phyloP scores from a whole-genome alignment of 1,284 basidiomycete genomes.

The Ustilago hordei region DNA sequence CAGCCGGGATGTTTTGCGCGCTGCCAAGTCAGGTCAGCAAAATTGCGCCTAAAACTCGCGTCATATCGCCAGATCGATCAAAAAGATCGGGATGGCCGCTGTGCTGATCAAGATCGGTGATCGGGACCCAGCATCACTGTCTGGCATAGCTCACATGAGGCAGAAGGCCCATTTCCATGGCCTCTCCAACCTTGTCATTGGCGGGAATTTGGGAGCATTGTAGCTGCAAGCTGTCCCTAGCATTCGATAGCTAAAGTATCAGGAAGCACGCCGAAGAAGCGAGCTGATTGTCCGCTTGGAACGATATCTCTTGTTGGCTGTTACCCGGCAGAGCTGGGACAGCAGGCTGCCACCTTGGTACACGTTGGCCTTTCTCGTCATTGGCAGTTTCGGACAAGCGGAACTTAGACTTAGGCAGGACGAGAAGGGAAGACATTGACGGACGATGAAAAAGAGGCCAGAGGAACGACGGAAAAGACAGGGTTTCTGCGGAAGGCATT shows the following conservation, averaged over 20 bases:
- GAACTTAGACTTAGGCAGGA: not conserved
- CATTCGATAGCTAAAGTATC: too few relatives aligned
- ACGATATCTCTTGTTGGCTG: too few relatives aligned
- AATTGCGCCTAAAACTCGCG: not conserved
- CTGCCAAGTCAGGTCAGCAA: constrained; percentile 23
- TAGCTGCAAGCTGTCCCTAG: too few relatives aligned
- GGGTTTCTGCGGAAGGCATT: constrained; percentile 4
- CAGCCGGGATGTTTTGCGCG: not conserved
- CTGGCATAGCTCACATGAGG: not conserved
- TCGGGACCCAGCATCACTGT: not conserved
- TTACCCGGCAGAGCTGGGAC: not conserved
- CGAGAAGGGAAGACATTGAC: not conserved
- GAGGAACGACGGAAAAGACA: not conserved
- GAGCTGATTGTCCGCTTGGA: not conserved
- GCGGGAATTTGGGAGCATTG: too few relatives aligned
- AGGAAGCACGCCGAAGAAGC: not conserved
- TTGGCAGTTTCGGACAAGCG: not conserved
- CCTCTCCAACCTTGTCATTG: too few relatives aligned
- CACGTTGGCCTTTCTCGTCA: not conserved
- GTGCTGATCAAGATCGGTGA: not conserved
- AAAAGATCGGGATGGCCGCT: not conserved
- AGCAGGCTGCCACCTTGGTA: not conserved
- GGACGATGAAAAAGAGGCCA: not conserved
- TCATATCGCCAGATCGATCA: constrained; percentile 16
- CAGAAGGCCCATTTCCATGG: not conserved